phyloP scores from a whole-genome alignment of 1,284 basidiomycete species.

The Apiotrichum gamsii region DNA sequence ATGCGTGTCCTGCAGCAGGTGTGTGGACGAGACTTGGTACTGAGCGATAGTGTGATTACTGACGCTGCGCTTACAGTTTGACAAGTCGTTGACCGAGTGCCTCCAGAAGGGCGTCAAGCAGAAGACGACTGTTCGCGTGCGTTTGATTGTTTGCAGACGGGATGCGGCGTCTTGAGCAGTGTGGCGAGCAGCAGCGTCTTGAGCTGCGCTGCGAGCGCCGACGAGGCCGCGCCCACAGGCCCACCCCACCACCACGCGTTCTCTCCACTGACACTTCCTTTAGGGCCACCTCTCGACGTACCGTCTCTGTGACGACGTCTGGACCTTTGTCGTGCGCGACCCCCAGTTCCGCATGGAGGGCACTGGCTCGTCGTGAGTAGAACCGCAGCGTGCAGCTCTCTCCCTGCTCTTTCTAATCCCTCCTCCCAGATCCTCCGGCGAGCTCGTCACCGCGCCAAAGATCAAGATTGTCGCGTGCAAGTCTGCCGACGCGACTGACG shows the following conservation, averaged over 20 bases:
- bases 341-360: constrained; percentile 91
- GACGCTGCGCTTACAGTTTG: constrained; percentile 81
- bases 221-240: too few relatives aligned
- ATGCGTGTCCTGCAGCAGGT: constrained; percentile 97
- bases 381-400: neutral
- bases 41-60: neutral
- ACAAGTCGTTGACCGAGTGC: constrained; percentile 85
- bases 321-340: constrained; percentile 92
- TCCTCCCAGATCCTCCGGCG: constrained; percentile 18
- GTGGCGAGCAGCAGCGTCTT: too few relatives aligned
- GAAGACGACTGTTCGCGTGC: constrained; percentile 82
- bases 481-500: constrained; percentile 71
- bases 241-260: too few relatives aligned
- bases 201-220: too few relatives aligned
- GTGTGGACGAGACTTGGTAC: too few relatives aligned
- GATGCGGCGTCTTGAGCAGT: too few relatives aligned
- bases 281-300: constrained; percentile 87
- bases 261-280: too few relatives aligned
- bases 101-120: constrained; percentile 85
- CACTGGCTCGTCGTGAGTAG: constrained; percentile 49
- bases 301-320: constrained; percentile 91
- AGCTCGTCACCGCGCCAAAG: constrained; percentile 58
- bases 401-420: constrained; percentile 5
- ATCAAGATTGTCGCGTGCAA: constrained; percentile 97
- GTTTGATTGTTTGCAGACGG: constrained; percentile 16